A percentile compares a stretch with the other conserved stretches of the same genome.
phyloP scores from a whole-genome alignment of 1,284 basidiomycete species.

The Amylostereum areolatum region DNA sequence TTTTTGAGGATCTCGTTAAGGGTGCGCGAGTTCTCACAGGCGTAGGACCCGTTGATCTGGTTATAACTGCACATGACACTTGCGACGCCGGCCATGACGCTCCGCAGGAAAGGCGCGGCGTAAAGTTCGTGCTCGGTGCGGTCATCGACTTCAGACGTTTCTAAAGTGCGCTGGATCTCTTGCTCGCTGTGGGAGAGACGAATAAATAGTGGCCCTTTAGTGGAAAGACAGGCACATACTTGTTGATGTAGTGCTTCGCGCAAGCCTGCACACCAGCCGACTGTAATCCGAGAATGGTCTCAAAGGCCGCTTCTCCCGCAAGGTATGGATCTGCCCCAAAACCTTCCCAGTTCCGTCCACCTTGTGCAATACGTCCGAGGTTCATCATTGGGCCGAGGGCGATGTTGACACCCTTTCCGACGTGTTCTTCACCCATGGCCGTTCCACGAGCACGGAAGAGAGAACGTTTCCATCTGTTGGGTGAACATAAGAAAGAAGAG shows the following conservation, averaged over 20 bases:
- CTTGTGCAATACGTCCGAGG: slow-evolving; percentile 57
- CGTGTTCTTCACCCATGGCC: slow-evolving; percentile 75
- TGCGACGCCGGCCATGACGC: slow-evolving; percentile 71
- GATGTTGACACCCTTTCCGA: slow-evolving; percentile 75
- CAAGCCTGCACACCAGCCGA: slow-evolving; percentile 67
- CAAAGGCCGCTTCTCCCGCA: slow-evolving; percentile 63
- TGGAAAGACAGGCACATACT: slow-evolving; percentile 32
- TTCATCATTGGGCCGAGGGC: slow-evolving; percentile 67
- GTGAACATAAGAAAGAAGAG: neutral
- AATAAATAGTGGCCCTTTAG: too few species aligned
- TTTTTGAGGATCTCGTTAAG: slow-evolving; percentile 76
- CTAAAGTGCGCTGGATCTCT: slow-evolving; percentile 50
- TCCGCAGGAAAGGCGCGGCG: slow-evolving; percentile 65
- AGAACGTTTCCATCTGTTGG: slow-evolving; percentile 47
- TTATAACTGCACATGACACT: slow-evolving; percentile 78
- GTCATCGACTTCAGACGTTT: slow-evolving; percentile 70
- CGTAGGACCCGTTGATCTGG: slow-evolving; percentile 70
- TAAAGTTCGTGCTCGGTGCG: slow-evolving; percentile 74
- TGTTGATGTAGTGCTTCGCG: slow-evolving; percentile 74
- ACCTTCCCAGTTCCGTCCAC: slow-evolving; percentile 83
- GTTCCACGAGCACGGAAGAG: slow-evolving; percentile 69
- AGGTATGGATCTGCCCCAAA: slow-evolving; percentile 79
- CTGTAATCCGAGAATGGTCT: slow-evolving; percentile 75
- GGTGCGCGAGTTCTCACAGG: slow-evolving; percentile 73
- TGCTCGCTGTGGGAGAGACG: slow-evolving; percentile 44